Base-by-base conservation (phyloP, 352 stramenopile species). In the Phytophthora cryptogea region DNA sequence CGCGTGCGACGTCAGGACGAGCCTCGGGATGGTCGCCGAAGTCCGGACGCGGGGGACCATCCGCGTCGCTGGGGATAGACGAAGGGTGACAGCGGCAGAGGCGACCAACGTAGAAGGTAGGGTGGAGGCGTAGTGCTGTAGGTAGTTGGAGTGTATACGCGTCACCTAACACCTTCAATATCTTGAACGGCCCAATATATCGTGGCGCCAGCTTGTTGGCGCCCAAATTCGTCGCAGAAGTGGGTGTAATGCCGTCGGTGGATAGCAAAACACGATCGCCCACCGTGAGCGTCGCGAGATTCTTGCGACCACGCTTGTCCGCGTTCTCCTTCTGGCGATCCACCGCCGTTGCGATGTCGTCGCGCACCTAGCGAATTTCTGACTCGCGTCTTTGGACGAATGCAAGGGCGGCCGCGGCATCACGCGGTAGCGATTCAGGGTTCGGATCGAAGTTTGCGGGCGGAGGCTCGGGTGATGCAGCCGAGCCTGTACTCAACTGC, bases 221-320 rank as follows among this genome's bases (percentile, higher is more conserved):
- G 33, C 35, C 36, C 16, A 66, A 30, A 16, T 49, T 66, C 20
- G 48, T 56, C 17, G 52, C 44, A 0, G 13, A 23, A 6, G 32
- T 33, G 23, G 49, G 40, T 37, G 26, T 14, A 17, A 68, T 54
- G 8, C 46, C 52, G 4, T 43, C 51, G 26, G 35, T 61, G n/a
- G 48, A 70, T 8, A 70, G 17, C 4, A 73, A 39, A 2, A 73
- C 59, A 36, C 51, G 46, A 28, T 63, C 59, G 8, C 56, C 51
- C 23, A 57, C 33, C n/a, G n/a, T 39, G 33, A 39, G n/a, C 33
- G 6, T 39, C 6, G 11, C 10, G 4, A 39, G 33, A 11, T 39
- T 39, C 33, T 39, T 39, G 11, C 33, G 33, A 39, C 33, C 33
- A n/a, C 33, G 33, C 6, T 14, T 8, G 10, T 39, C 33, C 6